Percentiles rank a stretch among this genome's conserved stretches.
These are phyloP conservation scores for Coemansia umbellata DNA, from an alignment of 192 early-diverging fungal species.

Conservation along the genomic window DNA sequence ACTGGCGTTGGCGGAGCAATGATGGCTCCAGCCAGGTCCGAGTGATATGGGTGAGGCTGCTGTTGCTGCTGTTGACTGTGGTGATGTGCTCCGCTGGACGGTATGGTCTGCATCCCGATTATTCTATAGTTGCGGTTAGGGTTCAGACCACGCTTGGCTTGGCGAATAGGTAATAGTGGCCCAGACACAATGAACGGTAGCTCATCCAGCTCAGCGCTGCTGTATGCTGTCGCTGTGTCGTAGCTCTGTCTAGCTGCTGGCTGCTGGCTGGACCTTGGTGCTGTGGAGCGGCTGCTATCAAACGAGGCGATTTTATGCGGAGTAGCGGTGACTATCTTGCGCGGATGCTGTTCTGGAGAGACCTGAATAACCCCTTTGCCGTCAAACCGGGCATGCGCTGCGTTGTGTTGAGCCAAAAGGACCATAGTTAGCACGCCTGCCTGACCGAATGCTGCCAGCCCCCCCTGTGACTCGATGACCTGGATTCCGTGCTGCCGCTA, in stretches of 20 bases:
- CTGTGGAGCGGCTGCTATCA: constrained; percentile 4
- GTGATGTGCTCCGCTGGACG: constrained; percentile 10
- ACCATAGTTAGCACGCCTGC: constrained; percentile 17
- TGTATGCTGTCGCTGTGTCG: constrained; percentile 12
- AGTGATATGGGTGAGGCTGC: not conserved
- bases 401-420: constrained; percentile 19
- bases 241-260: not conserved
- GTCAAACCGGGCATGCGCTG: not conserved
- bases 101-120: constrained; percentile 23
- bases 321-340: not conserved
- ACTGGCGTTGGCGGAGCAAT: constrained; percentile 42
- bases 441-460: not conserved
- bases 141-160: constrained; percentile 27
- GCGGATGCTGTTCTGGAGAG: constrained; percentile 1
- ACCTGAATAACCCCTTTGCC: constrained; percentile 10
- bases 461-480: too few species aligned
- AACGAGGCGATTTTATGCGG: constrained; percentile 16
- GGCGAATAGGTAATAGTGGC: constrained; percentile 46
- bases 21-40: constrained; percentile 10
- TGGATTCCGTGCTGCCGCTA: too few species aligned
- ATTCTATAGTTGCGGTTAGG: constrained; percentile 45
- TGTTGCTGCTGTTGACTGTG: constrained; percentile 9
- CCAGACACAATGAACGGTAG: constrained; percentile 36
- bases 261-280: not conserved
- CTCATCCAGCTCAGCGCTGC: constrained; percentile 26